Evolutionary conservation across 768 basidiomycete species (phyloP).

Genomic region (Mycena vitilis): DNA sequence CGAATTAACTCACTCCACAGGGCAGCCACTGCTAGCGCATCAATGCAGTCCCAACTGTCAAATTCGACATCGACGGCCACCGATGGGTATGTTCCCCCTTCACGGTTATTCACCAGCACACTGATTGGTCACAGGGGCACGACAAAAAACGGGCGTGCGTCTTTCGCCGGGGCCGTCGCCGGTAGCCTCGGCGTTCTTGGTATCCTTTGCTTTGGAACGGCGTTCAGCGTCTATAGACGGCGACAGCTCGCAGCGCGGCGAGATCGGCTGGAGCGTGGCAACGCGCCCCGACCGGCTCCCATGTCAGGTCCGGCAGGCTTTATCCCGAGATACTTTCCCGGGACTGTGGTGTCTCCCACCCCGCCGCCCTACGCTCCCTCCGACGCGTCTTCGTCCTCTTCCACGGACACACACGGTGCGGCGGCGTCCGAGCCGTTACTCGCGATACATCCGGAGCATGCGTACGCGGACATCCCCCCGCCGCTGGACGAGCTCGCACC

Average conservation of each 20-base stretch:
- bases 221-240: slow-evolving; percentile 62
- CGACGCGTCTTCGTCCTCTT: slow-evolving; percentile 34
- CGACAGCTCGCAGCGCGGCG: slow-evolving; percentile 53
- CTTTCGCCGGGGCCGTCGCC: slow-evolving; percentile 67
- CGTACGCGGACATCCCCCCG: slow-evolving; percentile 27
- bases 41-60: slow-evolving; percentile 6
- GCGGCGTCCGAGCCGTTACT: slow-evolving; percentile 19
- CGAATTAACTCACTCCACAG: background rate
- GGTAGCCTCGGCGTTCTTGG: slow-evolving; percentile 63
- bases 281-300: slow-evolving; percentile 10
- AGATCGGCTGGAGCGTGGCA: slow-evolving; percentile 50
- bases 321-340: slow-evolving; percentile 69
- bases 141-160: slow-evolving; percentile 42
- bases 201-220: slow-evolving; percentile 59
- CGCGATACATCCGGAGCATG: background rate
- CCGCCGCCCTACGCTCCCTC: slow-evolving; percentile 54
- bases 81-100: slow-evolving; percentile 1
- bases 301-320: slow-evolving; percentile 63
- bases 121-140: background rate
- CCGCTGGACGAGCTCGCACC: slow-evolving; percentile 22
- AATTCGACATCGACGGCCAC: background rate
- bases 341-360: slow-evolving; percentile 53
- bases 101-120: too few relatives aligned
- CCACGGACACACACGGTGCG: slow-evolving; percentile 8
- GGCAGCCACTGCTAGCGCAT: background rate